Base-by-base conservation (phyloP, 169 alveolate species). In the Plasmodium malariae region DNA sequence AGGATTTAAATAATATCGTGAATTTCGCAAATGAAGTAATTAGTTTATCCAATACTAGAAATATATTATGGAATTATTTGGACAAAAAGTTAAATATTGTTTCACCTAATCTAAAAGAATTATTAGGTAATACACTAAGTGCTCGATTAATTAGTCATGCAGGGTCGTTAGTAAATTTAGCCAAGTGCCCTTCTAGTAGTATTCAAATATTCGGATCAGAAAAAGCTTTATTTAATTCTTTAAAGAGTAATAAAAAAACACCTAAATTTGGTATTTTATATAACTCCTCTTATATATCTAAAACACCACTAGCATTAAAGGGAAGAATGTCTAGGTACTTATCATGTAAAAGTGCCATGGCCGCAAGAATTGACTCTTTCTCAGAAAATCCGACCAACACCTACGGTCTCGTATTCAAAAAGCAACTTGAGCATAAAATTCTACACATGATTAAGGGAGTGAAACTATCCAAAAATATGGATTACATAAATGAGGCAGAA, bases 231-330 rank as follows among this genome's bases (percentile, higher is more conserved):
- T 99, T 99, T 93, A 92, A 99, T 60, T 99, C 99, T 1, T 93
- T 99, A 63, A 99, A 98, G 94, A 96, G 99, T 21, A 96, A 97
- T 93, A 98, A 98, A 54, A 98, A 97, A 74, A 99, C 99, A 26
- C 99, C 99, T n/a, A 99, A 99, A 93, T 99, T 98, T 93, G 99
- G 99, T 2, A 93, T 99, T 9, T 93, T 99, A 63, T 99, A 96
- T 93, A 98, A 99, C 92, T 96, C 99, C 1, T 94, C 98, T 45
- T 98, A 97, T 94, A 98, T 99, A 65, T 99, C 99, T 1, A 96
- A 97, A 90, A 99, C 99, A 21, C 96, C 98, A 32, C 94, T 94
- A 60, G 97, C 97, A 92, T 96, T 98, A 93, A 98, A 98, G 89
- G 99, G 99, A 45, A 95, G 97, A 86, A 97, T 98, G 85, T 97